These are phyloP conservation scores for Gaeumannomyces sp. DNA, from an alignment of 2,329 filamentous ascomycete genomes.

Conservation along the genomic window DNA sequence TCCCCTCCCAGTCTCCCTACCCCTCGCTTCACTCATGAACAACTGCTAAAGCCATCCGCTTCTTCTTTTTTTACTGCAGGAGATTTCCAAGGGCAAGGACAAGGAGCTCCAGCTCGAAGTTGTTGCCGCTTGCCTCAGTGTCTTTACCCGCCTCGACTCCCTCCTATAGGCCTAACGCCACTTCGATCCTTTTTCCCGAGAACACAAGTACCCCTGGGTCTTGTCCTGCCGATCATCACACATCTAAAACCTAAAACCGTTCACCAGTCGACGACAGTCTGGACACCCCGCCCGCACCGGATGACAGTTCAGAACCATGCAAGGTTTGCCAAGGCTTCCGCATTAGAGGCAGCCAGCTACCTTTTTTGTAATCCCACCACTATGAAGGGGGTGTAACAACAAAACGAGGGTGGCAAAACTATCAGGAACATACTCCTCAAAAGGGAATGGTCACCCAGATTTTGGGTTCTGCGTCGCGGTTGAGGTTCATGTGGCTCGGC, in stretches of 20 bases:
- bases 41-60: slow-evolving; percentile 11
- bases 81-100: slow-evolving; percentile 80
- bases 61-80: slow-evolving; percentile 33
- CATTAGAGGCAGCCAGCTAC: not conserved
- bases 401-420: not conserved
- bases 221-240: slow-evolving; percentile 7
- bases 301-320: not conserved
- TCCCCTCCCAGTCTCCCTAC: not conserved
- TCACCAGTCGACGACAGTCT: not conserved
- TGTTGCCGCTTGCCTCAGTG: slow-evolving; percentile 90
- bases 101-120: slow-evolving; percentile 96
- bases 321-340: not conserved
- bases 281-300: not conserved
- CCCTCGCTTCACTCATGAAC: not conserved
- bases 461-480: not conserved
- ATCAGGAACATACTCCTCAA: not conserved
- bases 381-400: not conserved
- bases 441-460: not conserved
- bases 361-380: not conserved
- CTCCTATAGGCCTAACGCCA: slow-evolving; percentile 58
- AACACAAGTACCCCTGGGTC: not conserved
- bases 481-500: not conserved
- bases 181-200: not conserved
- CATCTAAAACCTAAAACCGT: not conserved
- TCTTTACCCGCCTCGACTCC: slow-evolving; percentile 96